A percentile compares a stretch with the other conserved stretches of the same genome.
phyloP scores from a whole-genome alignment of 768 basidiomycete genomes.

The Phanerodontia chrysosporium region DNA sequence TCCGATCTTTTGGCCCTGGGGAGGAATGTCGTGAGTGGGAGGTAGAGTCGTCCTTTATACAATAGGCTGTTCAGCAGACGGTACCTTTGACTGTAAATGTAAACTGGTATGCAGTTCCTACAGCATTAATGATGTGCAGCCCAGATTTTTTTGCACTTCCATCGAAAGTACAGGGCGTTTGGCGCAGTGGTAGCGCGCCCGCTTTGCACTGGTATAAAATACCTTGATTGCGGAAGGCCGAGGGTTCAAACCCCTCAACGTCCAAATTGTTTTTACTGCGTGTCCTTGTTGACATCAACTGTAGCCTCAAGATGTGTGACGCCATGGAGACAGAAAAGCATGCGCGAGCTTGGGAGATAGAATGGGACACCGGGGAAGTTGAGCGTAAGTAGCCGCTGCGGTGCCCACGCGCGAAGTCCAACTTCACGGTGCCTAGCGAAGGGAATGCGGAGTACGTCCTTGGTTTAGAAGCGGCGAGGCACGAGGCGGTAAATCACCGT shows the following conservation, averaged over 20 bases:
- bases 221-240: conserved; percentile 3
- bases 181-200: conserved; percentile 13
- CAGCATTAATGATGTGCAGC: too few species aligned
- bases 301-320: not conserved
- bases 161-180: too few species aligned
- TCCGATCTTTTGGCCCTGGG: conserved; percentile 34
- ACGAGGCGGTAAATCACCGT: conserved; percentile 10
- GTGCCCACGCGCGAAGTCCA: too few species aligned
- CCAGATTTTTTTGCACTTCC: too few species aligned
- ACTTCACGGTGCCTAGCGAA: not conserved
- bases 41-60: not conserved
- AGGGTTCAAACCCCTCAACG: conserved; percentile 12
- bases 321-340: too few species aligned
- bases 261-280: not conserved
- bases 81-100: too few species aligned
- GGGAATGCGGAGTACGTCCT: not conserved
- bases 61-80: not conserved
- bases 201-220: not conserved
- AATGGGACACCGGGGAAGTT: too few species aligned
- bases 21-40: conserved; percentile 1
- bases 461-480: conserved; percentile 3
- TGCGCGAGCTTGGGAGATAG: too few species aligned
- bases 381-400: too few species aligned
- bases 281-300: not conserved
- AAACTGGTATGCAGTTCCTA: too few species aligned